Percentiles rank a stretch among this genome's conserved stretches.
Evolutionary conservation across 2,329 filamentous ascomycete species (phyloP).

Genomic region (Pestalotiopsis sp.): DNA sequence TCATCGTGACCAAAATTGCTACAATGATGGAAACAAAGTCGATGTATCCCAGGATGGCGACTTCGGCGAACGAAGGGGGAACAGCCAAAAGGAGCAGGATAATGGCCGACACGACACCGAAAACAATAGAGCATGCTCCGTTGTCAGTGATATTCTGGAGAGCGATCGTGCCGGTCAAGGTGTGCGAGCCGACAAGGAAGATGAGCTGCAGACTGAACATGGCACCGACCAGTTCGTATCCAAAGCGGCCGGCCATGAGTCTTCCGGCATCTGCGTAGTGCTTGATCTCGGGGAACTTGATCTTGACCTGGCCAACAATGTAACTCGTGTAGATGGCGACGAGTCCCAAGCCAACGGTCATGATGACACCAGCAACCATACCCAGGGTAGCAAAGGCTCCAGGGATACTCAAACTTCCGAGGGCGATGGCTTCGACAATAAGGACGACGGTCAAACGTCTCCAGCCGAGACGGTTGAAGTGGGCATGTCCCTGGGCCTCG

Average conservation of each 20-base stretch:
- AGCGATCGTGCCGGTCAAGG: slow-evolving; percentile 64
- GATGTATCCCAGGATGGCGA: slow-evolving; percentile 59
- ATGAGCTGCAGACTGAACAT: slow-evolving; percentile 59
- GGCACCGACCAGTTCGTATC: slow-evolving; percentile 55
- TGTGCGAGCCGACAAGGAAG: slow-evolving; percentile 67
- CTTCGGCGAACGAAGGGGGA: slow-evolving; percentile 60
- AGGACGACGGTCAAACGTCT: slow-evolving; percentile 58
- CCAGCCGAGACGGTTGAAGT: slow-evolving; percentile 59
- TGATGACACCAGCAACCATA: slow-evolving; percentile 52
- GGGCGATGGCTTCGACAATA: slow-evolving; percentile 60
- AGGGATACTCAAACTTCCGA: slow-evolving; percentile 55
- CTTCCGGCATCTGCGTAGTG: slow-evolving; percentile 58
- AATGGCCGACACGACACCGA: slow-evolving; percentile 56
- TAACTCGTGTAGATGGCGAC: slow-evolving; percentile 52
- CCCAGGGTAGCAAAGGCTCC: slow-evolving; percentile 55
- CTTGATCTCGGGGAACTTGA: slow-evolving; percentile 32
- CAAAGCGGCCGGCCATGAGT: slow-evolving; percentile 55
- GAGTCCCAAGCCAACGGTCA: slow-evolving; percentile 44
- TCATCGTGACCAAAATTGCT: slow-evolving; percentile 62
- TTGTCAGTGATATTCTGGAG: slow-evolving; percentile 61
- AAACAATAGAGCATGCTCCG: slow-evolving; percentile 60
- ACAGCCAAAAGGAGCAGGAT: slow-evolving; percentile 57
- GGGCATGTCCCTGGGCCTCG: slow-evolving; percentile 50
- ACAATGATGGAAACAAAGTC: slow-evolving; percentile 62
- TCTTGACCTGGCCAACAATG: slow-evolving; percentile 46